Percentiles rank a stretch among this genome's conserved stretches.
Evolutionary conservation across 768 basidiomycete genomes (phyloP).

Genomic region (Russula emetica): DNA sequence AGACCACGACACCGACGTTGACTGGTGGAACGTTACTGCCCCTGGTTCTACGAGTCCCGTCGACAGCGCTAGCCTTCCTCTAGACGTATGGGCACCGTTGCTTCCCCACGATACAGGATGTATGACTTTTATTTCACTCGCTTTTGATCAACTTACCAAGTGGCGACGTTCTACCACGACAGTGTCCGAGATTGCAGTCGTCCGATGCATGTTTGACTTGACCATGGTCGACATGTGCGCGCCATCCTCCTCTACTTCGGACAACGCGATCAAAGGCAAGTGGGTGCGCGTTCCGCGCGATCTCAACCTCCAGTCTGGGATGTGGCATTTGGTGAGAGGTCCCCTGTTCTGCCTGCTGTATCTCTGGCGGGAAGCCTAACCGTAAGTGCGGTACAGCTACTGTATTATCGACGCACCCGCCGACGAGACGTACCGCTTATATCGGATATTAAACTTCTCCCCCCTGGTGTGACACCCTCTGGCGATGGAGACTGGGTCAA

Average conservation of each 20-base stretch:
- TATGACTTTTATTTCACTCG: slow-evolving; percentile 38
- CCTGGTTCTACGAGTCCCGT: slow-evolving; percentile 32
- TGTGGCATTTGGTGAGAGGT: slow-evolving; percentile 57
- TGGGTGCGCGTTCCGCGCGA: slow-evolving; percentile 89
- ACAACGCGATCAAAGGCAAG: slow-evolving; percentile 73
- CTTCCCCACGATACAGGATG: slow-evolving; percentile 71
- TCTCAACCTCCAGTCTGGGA: slow-evolving; percentile 60
- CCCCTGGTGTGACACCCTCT: slow-evolving; percentile 47
- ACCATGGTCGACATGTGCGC: slow-evolving; percentile 56
- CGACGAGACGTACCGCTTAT: slow-evolving; percentile 78
- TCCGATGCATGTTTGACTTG: slow-evolving; percentile 63
- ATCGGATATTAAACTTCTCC: slow-evolving; percentile 63
- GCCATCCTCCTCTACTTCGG: slow-evolving; percentile 63
- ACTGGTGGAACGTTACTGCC: slow-evolving; percentile 66
- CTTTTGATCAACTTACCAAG: background rate
- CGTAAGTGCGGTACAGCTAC: slow-evolving; percentile 41
- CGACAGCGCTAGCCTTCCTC: slow-evolving; percentile 66
- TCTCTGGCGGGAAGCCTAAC: background rate
- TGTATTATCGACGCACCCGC: slow-evolving; percentile 84
- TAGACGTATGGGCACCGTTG: slow-evolving; percentile 76
- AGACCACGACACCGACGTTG: slow-evolving; percentile 47
- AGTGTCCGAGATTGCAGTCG: slow-evolving; percentile 81
- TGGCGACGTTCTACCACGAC: background rate
- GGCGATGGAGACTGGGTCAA: slow-evolving; percentile 57
- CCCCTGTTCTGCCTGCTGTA: slow-evolving; percentile 17